phyloP scores from a whole-genome alignment of 768 basidiomycete genomes.

The Suillus decipiens region DNA sequence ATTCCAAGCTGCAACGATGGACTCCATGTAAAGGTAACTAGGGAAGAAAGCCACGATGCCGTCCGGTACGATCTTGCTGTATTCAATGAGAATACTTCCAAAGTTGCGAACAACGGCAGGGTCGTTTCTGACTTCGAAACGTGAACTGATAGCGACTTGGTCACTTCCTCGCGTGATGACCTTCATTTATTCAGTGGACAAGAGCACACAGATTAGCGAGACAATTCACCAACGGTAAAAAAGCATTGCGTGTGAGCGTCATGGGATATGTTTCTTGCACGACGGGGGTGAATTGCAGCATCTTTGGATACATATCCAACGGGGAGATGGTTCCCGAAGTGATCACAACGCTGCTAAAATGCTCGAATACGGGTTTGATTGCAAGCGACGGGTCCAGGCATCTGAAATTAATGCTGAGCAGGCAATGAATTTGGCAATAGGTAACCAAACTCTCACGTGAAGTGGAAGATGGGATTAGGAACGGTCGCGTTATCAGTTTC shows the following conservation, averaged over 20 bases:
- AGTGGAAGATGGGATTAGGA: conserved; percentile 97
- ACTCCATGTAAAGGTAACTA: conserved; percentile 99
- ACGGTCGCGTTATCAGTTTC: conserved; percentile 99
- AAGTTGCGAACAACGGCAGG: conserved; percentile 99
- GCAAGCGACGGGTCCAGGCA: conserved; percentile 97
- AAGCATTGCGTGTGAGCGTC: conserved; percentile 95
- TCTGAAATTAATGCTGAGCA: conserved; percentile 43
- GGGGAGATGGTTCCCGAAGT: conserved; percentile 99
- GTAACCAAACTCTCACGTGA: conserved; percentile 62
- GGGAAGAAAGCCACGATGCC: conserved; percentile 99
- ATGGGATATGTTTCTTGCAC: conserved; percentile 97
- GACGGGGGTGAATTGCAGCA: conserved; percentile 96
- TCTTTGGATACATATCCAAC: conserved; percentile 99
- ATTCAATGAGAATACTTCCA: conserved; percentile 96
- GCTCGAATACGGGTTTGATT: conserved; percentile 97
- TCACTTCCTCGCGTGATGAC: conserved; percentile 98
- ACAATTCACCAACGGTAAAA: conserved; percentile 80
- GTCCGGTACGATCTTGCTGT: conserved; percentile 97
- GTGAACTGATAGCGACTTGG: conserved; percentile 97
- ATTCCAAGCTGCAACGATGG: conserved; percentile 99
- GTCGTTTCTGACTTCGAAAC: conserved; percentile 98
- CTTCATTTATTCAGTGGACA: conserved; percentile 38
- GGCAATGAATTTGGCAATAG: background rate
- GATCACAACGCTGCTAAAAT: conserved; percentile 97
- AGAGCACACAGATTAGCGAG: background rate